Conservation (phyloP, 331 rosid species). For the Malus hybrid region DNA sequence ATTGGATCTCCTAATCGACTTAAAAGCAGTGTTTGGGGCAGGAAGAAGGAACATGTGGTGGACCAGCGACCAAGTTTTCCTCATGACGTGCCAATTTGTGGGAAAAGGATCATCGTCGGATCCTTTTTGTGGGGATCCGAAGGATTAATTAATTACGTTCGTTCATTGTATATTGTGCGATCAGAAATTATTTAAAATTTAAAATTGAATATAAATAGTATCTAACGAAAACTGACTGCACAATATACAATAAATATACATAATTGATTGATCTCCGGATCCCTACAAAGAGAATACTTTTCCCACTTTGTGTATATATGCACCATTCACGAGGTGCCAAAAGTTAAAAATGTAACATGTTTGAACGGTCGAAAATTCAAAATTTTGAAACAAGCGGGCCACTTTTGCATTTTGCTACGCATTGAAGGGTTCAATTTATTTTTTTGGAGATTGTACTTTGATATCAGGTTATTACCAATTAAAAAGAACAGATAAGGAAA, state of each 20-base stretch:
- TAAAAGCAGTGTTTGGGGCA: too few relatives aligned
- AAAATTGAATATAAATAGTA: too few relatives aligned
- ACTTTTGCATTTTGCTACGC: background rate
- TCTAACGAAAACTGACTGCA: too few relatives aligned
- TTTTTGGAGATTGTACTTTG: background rate
- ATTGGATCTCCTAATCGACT: too few relatives aligned
- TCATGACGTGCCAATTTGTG: background rate
- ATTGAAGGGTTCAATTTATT: background rate
- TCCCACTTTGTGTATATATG: background rate
- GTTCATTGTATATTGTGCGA: too few relatives aligned
- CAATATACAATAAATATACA: too few relatives aligned
- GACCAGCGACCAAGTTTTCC: background rate
- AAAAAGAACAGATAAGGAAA: background rate
- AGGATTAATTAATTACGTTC: accelerated
- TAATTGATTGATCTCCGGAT: accelerated
- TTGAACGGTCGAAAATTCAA: slow-evolving; percentile 15
- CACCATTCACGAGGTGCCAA: background rate
- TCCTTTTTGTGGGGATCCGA: accelerated
- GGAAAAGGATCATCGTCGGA: accelerated
- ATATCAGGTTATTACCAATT: background rate
- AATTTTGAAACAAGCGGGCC: background rate
- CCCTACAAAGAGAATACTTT: accelerated
- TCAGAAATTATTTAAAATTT: too few relatives aligned
- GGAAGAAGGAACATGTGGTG: too few relatives aligned
- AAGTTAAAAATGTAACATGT: background rate